These are phyloP conservation scores for Catharanthus roseus DNA, from an alignment of 257 asterid species.

Conservation along the genomic window DNA sequence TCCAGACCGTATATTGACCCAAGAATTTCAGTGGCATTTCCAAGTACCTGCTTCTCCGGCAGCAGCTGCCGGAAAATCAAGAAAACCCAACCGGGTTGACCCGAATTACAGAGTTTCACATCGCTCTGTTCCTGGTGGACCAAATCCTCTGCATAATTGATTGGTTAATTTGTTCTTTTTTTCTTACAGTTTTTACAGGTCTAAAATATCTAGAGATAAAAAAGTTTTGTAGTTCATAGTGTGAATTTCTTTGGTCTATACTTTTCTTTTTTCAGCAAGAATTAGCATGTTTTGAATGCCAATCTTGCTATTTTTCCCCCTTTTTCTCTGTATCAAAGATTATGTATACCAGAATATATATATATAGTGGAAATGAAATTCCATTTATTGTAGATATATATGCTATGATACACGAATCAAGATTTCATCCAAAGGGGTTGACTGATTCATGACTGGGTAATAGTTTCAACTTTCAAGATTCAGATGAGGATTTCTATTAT, in stretches of 20 bases:
- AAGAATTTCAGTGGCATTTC: conserved; percentile 24
- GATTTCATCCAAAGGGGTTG: neutral
- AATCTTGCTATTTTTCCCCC: neutral
- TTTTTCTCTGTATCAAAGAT: neutral
- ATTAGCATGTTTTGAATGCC: too few relatives aligned
- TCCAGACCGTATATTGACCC: too few relatives aligned
- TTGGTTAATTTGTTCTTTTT: too few relatives aligned
- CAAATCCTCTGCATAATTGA: conserved; percentile 61
- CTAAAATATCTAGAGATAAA: neutral
- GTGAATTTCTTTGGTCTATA: neutral
- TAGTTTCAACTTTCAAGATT: too few relatives aligned
- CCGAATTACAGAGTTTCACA: conserved; percentile 23
- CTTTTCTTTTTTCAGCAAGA: neutral
- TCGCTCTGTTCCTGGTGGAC: conserved; percentile 50
- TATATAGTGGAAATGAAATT: conserved; percentile 1
- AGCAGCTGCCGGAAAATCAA: conserved; percentile 27
- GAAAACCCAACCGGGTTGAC: conserved; percentile 13
- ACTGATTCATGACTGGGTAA: too few relatives aligned
- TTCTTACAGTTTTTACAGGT: too few relatives aligned
- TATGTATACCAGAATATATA: neutral
- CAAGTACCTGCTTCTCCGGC: conserved; percentile 18
- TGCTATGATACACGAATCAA: neutral
- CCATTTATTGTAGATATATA: neutral
- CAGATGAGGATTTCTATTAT: neutral
- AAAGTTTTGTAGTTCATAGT: conserved; percentile 22